Percentiles rank a stretch among this genome's conserved stretches.
Evolutionary conservation across 2,329 filamentous ascomycete species (phyloP).

Genomic region (Apiospora malaysiana): DNA sequence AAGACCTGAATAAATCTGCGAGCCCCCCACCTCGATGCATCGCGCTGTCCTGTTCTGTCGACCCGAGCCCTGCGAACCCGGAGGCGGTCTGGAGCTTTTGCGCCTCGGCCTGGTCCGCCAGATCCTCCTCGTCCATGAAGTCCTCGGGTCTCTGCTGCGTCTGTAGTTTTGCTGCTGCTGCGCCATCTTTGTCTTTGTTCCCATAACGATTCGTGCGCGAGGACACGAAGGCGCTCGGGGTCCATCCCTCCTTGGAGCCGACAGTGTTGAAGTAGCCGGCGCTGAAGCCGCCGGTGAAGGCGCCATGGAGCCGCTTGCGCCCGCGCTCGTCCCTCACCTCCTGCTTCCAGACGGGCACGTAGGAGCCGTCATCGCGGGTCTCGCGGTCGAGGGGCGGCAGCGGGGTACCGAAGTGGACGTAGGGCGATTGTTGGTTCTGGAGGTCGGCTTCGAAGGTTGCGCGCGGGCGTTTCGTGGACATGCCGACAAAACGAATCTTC

Average conservation of each 20-base stretch:
- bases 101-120: conserved; percentile 83
- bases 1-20: conserved; percentile 73
- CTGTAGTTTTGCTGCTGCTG: conserved; percentile 3
- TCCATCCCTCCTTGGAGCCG: conserved; percentile 98
- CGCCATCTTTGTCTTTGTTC: conserved; percentile 52
- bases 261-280: conserved; percentile 99
- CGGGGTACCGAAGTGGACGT: conserved; percentile 82
- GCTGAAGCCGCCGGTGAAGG: conserved; percentile 95
- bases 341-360: conserved; percentile 97
- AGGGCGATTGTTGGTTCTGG: conserved; percentile 71
- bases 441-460: conserved; percentile 79
- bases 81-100: conserved; percentile 74
- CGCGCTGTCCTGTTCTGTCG: conserved; percentile 60
- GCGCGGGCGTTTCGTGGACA: conserved; percentile 82
- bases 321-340: conserved; percentile 94
- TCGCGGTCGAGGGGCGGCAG: conserved; percentile 79
- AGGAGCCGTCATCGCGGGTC: conserved; percentile 86
- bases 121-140: conserved; percentile 98
- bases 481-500: conserved; percentile 42
- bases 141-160: conserved; percentile 75
- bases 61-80: conserved; percentile 78
- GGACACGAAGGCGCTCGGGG: conserved; percentile 88
- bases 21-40: conserved; percentile 56
- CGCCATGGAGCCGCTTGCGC: conserved; percentile 88
- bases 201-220: conserved; percentile 81